phyloP scores from a whole-genome alignment of 2,329 filamentous ascomycete genomes.

The Talaromyces sp. region DNA sequence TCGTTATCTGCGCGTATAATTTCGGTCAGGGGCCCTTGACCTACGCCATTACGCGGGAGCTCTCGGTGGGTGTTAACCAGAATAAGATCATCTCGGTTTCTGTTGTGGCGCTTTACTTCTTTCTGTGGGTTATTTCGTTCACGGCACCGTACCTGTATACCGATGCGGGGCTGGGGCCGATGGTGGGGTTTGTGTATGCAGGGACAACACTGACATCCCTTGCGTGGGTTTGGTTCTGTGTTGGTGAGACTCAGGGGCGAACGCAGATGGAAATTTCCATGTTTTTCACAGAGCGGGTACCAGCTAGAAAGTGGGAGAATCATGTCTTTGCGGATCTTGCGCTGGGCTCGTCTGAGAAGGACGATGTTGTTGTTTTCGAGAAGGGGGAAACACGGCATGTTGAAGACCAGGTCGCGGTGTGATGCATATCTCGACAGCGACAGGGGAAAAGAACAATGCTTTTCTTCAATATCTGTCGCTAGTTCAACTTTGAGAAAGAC shows the following conservation, averaged over 20 bases:
- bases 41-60: conserved; percentile 50
- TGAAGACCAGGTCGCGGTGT: not conserved
- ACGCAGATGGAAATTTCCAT: conserved; percentile 42
- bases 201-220: conserved; percentile 32
- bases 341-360: not conserved
- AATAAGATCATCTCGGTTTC: conserved; percentile 51
- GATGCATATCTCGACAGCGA: no score
- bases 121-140: conserved; percentile 37
- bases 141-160: conserved; percentile 41
- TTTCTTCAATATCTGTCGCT: no score
- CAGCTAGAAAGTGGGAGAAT: conserved; percentile 36
- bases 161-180: conserved; percentile 34
- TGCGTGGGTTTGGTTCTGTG: conserved; percentile 43
- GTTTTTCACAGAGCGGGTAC: conserved; percentile 43
- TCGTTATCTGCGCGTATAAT: conserved; percentile 51
- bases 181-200: conserved; percentile 39
- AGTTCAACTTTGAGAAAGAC: no score
- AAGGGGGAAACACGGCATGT: not conserved
- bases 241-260: conserved; percentile 43
- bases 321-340: conserved; percentile 21
- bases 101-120: conserved; percentile 46
- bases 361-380: not conserved
- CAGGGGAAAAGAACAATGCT: no score
- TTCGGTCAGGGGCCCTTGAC: conserved; percentile 49
- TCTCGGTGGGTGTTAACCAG: conserved; percentile 52